Conservation (phyloP, 1,284 basidiomycete species). For the Fomitopsis schrenkii region DNA sequence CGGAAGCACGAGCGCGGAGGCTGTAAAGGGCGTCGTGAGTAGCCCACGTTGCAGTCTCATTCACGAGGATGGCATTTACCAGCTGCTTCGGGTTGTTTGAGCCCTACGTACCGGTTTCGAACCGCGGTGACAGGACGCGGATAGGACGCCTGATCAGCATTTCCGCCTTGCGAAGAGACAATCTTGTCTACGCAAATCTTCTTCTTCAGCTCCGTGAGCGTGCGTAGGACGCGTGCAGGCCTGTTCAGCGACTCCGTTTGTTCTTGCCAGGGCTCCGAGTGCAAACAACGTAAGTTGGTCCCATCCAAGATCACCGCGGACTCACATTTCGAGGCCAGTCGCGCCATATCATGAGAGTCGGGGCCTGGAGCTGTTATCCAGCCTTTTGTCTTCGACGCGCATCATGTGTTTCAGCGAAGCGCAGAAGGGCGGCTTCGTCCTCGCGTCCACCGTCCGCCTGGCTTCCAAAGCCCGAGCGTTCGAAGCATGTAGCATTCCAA, state of each 20-base stretch:
- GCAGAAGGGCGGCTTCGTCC: background rate
- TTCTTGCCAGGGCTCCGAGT: too few species aligned
- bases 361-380: background rate
- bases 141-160: background rate
- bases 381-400: background rate
- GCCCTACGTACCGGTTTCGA: background rate
- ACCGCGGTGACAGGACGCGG: background rate
- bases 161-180: background rate
- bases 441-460: background rate
- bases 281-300: too few species aligned
- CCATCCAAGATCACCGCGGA: background rate
- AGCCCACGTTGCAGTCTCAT: background rate
- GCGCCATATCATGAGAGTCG: background rate
- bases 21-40: background rate
- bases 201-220: background rate
- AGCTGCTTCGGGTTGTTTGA: background rate
- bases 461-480: background rate
- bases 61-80: background rate
- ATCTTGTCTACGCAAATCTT: background rate
- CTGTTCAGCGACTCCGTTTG: too few species aligned
- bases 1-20: background rate
- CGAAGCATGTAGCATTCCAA: background rate
- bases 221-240: background rate
- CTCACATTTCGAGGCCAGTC: background rate
- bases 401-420: slow-evolving; percentile 1